Evolutionary conservation across 768 basidiomycete genomes (phyloP), one percentile per base, ranked within the genome.

Genomic region (Cantharellus anzutake): DNA sequence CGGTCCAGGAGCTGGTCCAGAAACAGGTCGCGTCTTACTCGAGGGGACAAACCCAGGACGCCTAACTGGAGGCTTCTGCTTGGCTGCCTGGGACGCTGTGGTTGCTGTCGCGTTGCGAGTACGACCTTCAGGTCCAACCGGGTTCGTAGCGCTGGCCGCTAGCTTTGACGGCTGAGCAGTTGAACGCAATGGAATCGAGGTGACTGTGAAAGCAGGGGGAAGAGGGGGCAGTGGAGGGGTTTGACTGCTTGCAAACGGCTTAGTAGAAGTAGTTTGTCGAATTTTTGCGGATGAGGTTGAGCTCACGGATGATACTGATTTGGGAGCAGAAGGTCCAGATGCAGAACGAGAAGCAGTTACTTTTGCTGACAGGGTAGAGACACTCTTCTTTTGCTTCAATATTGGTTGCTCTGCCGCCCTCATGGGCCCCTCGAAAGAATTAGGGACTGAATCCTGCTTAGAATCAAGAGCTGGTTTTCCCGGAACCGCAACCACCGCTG

Each of bases 71-170:
- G 61, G 61, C 41, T 60, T 62, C 51, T 60, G 59, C 38, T 61
- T 62, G 4, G 60, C 60, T 41, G 60, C 39, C 48, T 62, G 61
- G n/a, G 61, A 62, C 4, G 55, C 38, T 29, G 61, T 62, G 0
- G 59, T 51, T n/a, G 42, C 61, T 7, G 60, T 55, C 40, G 56
- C 56, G 34, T 7, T 35, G 14, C 56, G 34, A 11, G 56, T 11
- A 4, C 34, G 11, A 4, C 34, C 37, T 41, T 57, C 39, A 5
- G 34, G 11, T 37, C n/a, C 52, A 7, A 16, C 52, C 7, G 52
- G 52, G 5, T 35, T 14, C 5, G 34, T 55, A 7, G 5, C 52
- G 7, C 7, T 48, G 44, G 44, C 7, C 20, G 44, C 44, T 48
- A 20, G 44, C 44, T 48, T 48, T 48, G 44, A 7, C 44, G 7